Conservation (phyloP, 371 early-diverging fungal species). For the Syncephalastrum sp. region DNA sequence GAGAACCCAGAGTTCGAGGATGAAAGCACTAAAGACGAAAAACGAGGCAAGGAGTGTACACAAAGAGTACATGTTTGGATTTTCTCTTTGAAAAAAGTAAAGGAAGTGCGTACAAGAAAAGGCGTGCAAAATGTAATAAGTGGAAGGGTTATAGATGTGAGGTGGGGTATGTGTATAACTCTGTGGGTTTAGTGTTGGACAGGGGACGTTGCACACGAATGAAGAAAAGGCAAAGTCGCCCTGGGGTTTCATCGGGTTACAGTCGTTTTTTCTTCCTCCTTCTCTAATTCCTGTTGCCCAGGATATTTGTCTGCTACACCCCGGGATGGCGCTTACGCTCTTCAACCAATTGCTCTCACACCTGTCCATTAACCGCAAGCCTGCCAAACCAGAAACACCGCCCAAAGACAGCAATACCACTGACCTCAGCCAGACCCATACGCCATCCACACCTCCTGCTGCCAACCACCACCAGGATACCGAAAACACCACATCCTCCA, state of each 20-base stretch:
- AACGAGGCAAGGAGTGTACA: slow-evolving; percentile 19
- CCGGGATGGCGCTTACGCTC: no score
- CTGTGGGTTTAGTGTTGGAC: neutral
- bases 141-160: neutral
- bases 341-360: slow-evolving; percentile 5
- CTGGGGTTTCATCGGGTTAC: neutral
- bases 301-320: no score
- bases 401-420: neutral
- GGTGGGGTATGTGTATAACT: neutral
- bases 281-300: no score
- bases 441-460: neutral
- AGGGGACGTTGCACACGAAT: neutral
- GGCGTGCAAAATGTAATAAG: neutral
- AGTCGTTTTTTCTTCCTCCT: no score
- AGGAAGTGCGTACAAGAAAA: neutral
- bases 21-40: slow-evolving; percentile 24
- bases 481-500: slow-evolving; percentile 3
- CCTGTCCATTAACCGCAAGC: slow-evolving; percentile 1
- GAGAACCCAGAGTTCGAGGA: slow-evolving; percentile 29
- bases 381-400: neutral
- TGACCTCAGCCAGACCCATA: neutral
- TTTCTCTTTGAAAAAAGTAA: neutral
- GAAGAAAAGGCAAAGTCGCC: slow-evolving; percentile 2
- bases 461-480: neutral
- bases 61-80: neutral